Base-by-base conservation (phyloP, 768 basidiomycete species). In the Ramaria sp. region DNA sequence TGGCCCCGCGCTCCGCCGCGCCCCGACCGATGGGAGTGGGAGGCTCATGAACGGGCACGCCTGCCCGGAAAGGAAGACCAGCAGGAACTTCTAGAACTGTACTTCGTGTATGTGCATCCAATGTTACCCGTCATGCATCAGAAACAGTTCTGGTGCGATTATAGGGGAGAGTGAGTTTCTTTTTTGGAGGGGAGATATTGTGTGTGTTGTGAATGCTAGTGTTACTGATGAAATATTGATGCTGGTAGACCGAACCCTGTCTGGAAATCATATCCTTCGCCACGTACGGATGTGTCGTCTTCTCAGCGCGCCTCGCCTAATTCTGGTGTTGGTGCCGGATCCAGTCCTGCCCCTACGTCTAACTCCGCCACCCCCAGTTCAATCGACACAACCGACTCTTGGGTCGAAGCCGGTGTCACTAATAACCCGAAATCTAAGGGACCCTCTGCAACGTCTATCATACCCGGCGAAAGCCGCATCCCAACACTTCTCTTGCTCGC, bases 31-130 rank as follows among this genome's bases (percentile, higher is more conserved):
- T 44, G 61, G 3, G 64, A 66, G 44, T 24, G 10, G 38, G 42
- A 28, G 32, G 32, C 49, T 10, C 32, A 48, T 12, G 36, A 48
- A 24, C 38, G 34, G 12, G 32, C 24, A 7, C 18, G 49, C 22
- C 30, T 52, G 22, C 43, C 44, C 20, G 30, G 8, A 5, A 25
- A 5, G 24, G 53, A 62, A 3, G 66, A 71, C 3, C 70, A 73
- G 38, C 88, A 91, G 66, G 77, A 86, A 52, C 78, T 93, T 12
- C 66, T 94, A 2, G 74, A 81, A 36, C 69, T 89, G 0, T 94
- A 92, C 66, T 94, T 90, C 66, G 76, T 77, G 2, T 80, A 86
- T 62, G 88, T 93, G 4, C 91, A 94, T 62, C 74, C 87, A 1
- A 73, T 75, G 30, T 78, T 93, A 55, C 91, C 91, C 0, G 72